Conservation (phyloP, 805 yeast species). For the Wickerhamomyces subpelliculosus region DNA sequence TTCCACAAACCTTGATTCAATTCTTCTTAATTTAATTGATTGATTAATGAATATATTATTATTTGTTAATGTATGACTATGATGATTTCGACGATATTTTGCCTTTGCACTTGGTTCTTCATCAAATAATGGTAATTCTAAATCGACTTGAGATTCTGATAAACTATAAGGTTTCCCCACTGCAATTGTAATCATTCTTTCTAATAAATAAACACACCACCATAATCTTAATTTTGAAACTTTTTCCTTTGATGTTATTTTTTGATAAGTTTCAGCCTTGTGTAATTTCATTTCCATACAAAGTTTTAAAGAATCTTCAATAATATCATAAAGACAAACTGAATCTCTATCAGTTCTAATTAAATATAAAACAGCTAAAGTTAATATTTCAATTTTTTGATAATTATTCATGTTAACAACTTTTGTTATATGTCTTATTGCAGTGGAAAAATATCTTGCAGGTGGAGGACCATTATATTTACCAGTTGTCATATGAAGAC, state of each 20-base stretch:
- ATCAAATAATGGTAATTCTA: slow-evolving; percentile 44
- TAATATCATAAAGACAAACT: slow-evolving; percentile 43
- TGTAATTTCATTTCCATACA: slow-evolving; percentile 33
- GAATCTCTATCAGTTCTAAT: slow-evolving; percentile 59
- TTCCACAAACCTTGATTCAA: slow-evolving; percentile 56
- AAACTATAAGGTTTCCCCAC: slow-evolving; percentile 52
- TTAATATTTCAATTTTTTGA: slow-evolving; percentile 45
- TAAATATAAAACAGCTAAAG: slow-evolving; percentile 46
- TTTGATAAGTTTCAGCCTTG: slow-evolving; percentile 28
- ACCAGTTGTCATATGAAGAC: slow-evolving; percentile 49
- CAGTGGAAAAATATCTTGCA: slow-evolving; percentile 49
- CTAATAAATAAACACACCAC: slow-evolving; percentile 60
- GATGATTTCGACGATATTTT: too few relatives aligned
- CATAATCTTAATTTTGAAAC: slow-evolving; percentile 46
- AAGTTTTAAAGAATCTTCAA: slow-evolving; percentile 44
- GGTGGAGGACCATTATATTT: slow-evolving; percentile 50
- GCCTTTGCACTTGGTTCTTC: slow-evolving; percentile 33
- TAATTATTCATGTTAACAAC: slow-evolving; percentile 33
- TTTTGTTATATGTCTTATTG: slow-evolving; percentile 47
- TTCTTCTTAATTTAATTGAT: slow-evolving; percentile 46
- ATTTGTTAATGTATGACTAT: too few relatives aligned
- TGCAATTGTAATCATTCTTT: slow-evolving; percentile 54
- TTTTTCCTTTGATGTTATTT: slow-evolving; percentile 18
- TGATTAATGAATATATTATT: slow-evolving; percentile 58
- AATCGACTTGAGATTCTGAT: slow-evolving; percentile 42